phyloP scores from a whole-genome alignment of 352 stramenopile genomes.

The Phytophthora ohioensis region DNA sequence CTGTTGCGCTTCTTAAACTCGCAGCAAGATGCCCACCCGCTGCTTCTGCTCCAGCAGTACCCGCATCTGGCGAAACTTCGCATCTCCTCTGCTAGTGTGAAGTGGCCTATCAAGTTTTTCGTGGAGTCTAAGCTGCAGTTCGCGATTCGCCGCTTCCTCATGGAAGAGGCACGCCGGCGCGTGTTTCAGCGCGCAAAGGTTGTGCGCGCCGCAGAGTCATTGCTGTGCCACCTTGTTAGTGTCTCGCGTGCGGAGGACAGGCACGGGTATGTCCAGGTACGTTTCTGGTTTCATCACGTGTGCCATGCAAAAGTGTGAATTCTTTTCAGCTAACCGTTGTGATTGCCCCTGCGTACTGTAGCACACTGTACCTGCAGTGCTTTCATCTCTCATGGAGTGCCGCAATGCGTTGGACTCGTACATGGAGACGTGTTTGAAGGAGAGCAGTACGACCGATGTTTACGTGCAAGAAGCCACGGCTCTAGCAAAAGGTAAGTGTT shows the following conservation, averaged over 20 bases:
- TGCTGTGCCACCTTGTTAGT: slow-evolving; percentile 71
- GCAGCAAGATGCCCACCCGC: slow-evolving; percentile 43
- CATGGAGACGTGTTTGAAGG: slow-evolving; percentile 77
- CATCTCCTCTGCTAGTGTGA: slow-evolving; percentile 52
- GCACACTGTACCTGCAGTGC: slow-evolving; percentile 72
- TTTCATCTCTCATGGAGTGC: slow-evolving; percentile 77
- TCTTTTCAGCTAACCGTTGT: not conserved
- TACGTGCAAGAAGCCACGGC: slow-evolving; percentile 70
- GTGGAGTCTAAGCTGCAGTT: slow-evolving; percentile 66
- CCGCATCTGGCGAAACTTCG: slow-evolving; percentile 61
- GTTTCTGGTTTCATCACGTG: slow-evolving; percentile 17
- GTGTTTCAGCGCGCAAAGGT: slow-evolving; percentile 60
- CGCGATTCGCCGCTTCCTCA: slow-evolving; percentile 61
- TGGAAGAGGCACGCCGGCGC: slow-evolving; percentile 58
- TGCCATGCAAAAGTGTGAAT: not conserved
- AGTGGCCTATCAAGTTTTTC: slow-evolving; percentile 55
- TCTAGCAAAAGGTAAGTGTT: slow-evolving; percentile 59
- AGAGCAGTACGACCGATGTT: slow-evolving; percentile 60
- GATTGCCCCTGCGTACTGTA: slow-evolving; percentile 31
- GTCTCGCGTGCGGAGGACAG: slow-evolving; percentile 67
- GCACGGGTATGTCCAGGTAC: slow-evolving; percentile 77
- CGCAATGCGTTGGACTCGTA: slow-evolving; percentile 68
- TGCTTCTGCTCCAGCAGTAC: slow-evolving; percentile 61
- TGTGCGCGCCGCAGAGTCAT: slow-evolving; percentile 52
- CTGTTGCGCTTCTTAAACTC: slow-evolving; percentile 48